These are phyloP conservation scores for Saturnispora kantuleensis DNA, from an alignment of 805 yeast species.

Conservation along the genomic window DNA sequence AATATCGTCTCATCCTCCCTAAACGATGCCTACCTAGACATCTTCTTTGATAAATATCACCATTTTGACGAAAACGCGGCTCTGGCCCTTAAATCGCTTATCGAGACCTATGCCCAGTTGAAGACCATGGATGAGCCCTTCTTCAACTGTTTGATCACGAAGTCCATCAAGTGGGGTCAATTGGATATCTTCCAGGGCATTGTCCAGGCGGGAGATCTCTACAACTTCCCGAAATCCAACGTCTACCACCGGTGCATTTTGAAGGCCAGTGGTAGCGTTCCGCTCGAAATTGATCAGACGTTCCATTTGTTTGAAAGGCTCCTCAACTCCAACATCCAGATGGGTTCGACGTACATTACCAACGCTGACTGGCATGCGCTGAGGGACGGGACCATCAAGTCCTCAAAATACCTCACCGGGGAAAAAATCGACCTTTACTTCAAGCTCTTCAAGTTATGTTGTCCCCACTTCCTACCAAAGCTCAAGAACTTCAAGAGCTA, in stretches of 20 bases:
- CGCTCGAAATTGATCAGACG: constrained; percentile 43
- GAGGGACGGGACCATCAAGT: constrained; percentile 62
- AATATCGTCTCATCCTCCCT: constrained; percentile 64
- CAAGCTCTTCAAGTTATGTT: constrained; percentile 40
- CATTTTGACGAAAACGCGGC: constrained; percentile 44
- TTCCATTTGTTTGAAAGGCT: constrained; percentile 23
- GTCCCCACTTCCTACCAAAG: constrained; percentile 34
- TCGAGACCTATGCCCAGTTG: constrained; percentile 44
- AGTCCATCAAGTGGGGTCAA: constrained; percentile 57
- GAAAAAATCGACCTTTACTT: constrained; percentile 45
- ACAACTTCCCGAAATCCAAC: constrained; percentile 50
- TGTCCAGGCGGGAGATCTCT: constrained; percentile 48
- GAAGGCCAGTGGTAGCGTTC: constrained; percentile 59
- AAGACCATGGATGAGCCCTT: constrained; percentile 71
- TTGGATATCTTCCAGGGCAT: constrained; percentile 54
- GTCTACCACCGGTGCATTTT: constrained; percentile 66
- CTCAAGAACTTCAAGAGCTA: constrained; percentile 34
- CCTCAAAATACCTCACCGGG: constrained; percentile 28
- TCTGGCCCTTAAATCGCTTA: constrained; percentile 42
- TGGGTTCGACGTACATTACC: constrained; percentile 49
- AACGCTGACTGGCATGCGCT: constrained; percentile 81
- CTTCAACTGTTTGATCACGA: constrained; percentile 63
- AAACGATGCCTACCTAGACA: constrained; percentile 56
- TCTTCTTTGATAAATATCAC: constrained; percentile 58
- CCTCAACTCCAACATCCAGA: constrained; percentile 35